A percentile compares a stretch with the other conserved stretches of the same genome.
These are phyloP conservation scores for Dicorynia guianensis DNA, from an alignment of 306 rosid species.

Conservation along the genomic window DNA sequence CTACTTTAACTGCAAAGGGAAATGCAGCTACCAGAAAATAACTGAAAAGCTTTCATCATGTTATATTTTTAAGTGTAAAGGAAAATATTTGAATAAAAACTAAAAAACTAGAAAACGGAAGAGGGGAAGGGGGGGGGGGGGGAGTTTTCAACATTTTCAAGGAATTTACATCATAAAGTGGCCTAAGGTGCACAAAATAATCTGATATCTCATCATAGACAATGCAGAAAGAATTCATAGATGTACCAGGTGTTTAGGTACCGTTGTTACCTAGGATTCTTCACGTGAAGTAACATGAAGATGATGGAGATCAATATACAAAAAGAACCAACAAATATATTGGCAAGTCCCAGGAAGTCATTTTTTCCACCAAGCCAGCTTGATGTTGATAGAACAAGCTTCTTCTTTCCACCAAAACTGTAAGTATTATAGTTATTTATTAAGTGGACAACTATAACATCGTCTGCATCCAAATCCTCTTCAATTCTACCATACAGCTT, in stretches of 20 bases:
- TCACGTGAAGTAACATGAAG: slow-evolving; percentile 87
- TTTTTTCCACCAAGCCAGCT: slow-evolving; percentile 96
- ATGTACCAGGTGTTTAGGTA: not conserved
- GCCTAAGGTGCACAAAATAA: slow-evolving; percentile 27
- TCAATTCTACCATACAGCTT: slow-evolving; percentile 94
- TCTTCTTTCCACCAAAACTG: slow-evolving; percentile 94
- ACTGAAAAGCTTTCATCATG: not conserved
- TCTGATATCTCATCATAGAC: not conserved
- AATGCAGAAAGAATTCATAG: not conserved
- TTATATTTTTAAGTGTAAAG: not conserved
- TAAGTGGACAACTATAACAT: slow-evolving; percentile 70
- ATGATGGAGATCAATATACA: slow-evolving; percentile 67
- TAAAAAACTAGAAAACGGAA: not conserved
- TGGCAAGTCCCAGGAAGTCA: slow-evolving; percentile 88
- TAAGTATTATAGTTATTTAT: slow-evolving; percentile 86
- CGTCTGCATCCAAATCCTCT: slow-evolving; percentile 86
- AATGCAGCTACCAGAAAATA: not conserved
- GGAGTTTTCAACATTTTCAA: slow-evolving; percentile 16
- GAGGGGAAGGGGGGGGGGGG: too few relatives aligned
- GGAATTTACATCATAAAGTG: slow-evolving; percentile 27
- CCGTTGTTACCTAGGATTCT: slow-evolving; percentile 66
- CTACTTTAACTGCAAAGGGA: not conserved
- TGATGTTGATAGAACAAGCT: slow-evolving; percentile 85
- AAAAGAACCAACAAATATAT: slow-evolving; percentile 70
- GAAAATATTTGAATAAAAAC: too few relatives aligned